These are phyloP conservation scores for Penstemon eatonii DNA, from an alignment of 257 asterid species.

Conservation along the genomic window DNA sequence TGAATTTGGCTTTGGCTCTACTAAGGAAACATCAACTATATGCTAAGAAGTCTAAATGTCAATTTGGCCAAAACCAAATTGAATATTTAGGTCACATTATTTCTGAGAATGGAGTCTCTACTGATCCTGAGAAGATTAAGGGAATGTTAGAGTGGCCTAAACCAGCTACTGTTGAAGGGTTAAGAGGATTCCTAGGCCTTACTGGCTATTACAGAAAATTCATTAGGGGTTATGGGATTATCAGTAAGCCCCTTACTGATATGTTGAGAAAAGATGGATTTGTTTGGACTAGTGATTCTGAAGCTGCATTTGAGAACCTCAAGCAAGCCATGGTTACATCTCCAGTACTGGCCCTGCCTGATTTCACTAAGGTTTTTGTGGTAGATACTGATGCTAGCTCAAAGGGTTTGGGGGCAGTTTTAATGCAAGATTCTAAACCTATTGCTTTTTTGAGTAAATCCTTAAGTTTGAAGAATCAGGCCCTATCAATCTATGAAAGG, in stretches of 20 bases:
- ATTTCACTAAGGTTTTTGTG: not conserved
- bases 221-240: not conserved
- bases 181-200: not conserved
- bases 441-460: no score
- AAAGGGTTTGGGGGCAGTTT: not conserved
- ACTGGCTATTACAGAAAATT: no score
- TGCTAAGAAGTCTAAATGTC: not conserved
- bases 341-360: no score
- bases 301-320: no score
- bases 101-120: not conserved
- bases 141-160: not conserved
- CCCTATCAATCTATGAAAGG: no score
- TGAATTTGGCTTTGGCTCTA: fast-evolving
- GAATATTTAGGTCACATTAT: constrained; percentile 17
- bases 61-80: not conserved
- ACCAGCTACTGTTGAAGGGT: not conserved
- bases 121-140: not conserved
- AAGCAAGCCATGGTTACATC: no score
- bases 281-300: no score
- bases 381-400: not conserved
- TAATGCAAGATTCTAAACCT: not conserved
- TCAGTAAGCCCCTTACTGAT: not conserved
- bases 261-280: not conserved
- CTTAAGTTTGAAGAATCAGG: no score
- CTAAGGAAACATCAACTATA: not conserved